Conservation (phyloP, 345 rosid genomes). For the Iberis pinnata region DNA sequence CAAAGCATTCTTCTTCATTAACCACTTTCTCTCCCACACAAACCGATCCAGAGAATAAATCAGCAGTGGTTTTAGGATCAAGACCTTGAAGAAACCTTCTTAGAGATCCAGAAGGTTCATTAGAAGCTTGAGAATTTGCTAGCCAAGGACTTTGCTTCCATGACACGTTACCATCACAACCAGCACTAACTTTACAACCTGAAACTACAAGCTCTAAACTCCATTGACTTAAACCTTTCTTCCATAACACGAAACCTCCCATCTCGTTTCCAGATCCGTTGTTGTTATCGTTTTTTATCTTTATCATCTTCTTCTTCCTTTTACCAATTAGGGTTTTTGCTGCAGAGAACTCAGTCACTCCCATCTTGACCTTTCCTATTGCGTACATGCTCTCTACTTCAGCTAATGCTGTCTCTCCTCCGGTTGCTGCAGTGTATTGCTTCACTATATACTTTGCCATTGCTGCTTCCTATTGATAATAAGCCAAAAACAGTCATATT, state of each 20-base stretch:
- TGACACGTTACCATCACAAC: constrained; percentile 82
- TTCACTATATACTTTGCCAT: constrained; percentile 37
- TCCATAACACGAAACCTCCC: constrained; percentile 94
- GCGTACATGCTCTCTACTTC: constrained; percentile 34
- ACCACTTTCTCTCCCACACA: constrained; percentile 61
- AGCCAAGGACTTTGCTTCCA: constrained; percentile 99
- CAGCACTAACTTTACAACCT: constrained; percentile 85
- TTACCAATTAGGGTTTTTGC: constrained; percentile 25
- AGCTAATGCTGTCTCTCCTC: constrained; percentile 25
- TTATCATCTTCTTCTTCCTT: constrained; percentile 37
- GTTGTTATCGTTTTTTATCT: constrained; percentile 39
- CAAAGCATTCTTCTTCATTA: constrained; percentile 59
- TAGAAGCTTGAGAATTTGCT: constrained; percentile 64
- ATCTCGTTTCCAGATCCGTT: constrained; percentile 51
- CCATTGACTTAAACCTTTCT: constrained; percentile 80
- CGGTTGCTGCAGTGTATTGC: constrained; percentile 34
- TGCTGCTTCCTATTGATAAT: constrained; percentile 25
- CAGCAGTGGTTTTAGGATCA: constrained; percentile 76
- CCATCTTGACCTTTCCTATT: constrained; percentile 36
- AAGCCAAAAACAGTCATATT: constrained; percentile 9
- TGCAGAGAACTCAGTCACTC: constrained; percentile 30
- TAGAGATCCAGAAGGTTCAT: constrained; percentile 84
- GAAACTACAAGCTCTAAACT: constrained; percentile 83
- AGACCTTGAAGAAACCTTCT: constrained; percentile 83
- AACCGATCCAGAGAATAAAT: constrained; percentile 55